Evolutionary conservation across 371 early-diverging fungal genomes (phyloP).

Genomic region (Apophysomyces sp.): DNA sequence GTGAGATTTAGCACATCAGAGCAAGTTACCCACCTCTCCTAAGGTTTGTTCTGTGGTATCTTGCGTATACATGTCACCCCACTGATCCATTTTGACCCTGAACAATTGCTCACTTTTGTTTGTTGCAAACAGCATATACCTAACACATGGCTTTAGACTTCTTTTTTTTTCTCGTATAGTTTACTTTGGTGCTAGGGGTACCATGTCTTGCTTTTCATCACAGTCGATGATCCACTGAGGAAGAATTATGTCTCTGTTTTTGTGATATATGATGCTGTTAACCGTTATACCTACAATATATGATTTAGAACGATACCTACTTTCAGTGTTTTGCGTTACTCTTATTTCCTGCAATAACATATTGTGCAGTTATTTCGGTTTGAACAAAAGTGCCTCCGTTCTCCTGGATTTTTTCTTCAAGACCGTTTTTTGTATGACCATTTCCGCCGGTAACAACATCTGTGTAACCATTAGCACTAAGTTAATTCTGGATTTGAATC

Average conservation of each 20-base stretch:
- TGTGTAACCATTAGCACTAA: not conserved
- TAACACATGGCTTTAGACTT: slow-evolving; percentile 11
- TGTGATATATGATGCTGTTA: slow-evolving; percentile 44
- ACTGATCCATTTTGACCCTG: slow-evolving; percentile 57
- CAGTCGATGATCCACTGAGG: slow-evolving; percentile 66
- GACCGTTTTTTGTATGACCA: slow-evolving; percentile 40
- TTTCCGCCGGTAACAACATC: slow-evolving; percentile 49
- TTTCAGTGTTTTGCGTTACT: slow-evolving; percentile 22
- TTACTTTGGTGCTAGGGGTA: slow-evolving; percentile 64
- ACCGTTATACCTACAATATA: slow-evolving; percentile 40
- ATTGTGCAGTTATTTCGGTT: slow-evolving; percentile 40
- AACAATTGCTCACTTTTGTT: slow-evolving; percentile 43
- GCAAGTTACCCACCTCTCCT: slow-evolving; percentile 44
- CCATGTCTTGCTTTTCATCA: slow-evolving; percentile 37
- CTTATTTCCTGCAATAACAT: slow-evolving; percentile 56
- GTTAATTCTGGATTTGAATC: not conserved
- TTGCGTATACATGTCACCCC: slow-evolving; percentile 67
- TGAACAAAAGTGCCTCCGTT: slow-evolving; percentile 68
- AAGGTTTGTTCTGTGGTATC: slow-evolving; percentile 48
- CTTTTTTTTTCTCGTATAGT: not conserved
- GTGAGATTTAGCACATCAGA: not conserved
- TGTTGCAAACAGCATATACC: slow-evolving; percentile 63
- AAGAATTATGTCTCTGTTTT: slow-evolving; percentile 52
- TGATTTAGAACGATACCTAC: not conserved
- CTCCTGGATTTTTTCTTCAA: slow-evolving; percentile 58